These are phyloP conservation scores for Colletotrichum simmondsii DNA, from an alignment of 2,329 filamentous ascomycete genomes.

Conservation along the genomic window DNA sequence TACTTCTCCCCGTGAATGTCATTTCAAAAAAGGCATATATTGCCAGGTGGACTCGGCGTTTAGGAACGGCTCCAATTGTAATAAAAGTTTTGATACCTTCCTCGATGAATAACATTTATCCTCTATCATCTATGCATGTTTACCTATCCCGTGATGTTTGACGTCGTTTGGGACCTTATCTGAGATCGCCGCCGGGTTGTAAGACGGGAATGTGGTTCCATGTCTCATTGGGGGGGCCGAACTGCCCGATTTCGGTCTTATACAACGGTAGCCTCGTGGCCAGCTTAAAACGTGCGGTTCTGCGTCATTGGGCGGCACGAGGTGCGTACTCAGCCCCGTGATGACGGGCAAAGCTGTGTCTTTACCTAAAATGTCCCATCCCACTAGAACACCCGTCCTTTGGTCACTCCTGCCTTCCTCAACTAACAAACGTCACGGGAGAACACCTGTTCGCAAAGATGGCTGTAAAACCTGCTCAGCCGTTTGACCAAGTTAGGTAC, in stretches of 20 bases:
- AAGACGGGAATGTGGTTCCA: not conserved
- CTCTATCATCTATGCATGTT: not conserved
- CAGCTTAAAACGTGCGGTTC: constrained; percentile 17
- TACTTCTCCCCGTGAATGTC: constrained; percentile 29
- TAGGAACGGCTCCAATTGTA: constrained; percentile 20
- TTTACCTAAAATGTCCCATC: not conserved
- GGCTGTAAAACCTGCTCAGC: constrained; percentile 8
- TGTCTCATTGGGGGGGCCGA: not conserved
- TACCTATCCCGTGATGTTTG: not conserved
- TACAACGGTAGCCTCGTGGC: constrained; percentile 52
- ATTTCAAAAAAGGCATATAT: constrained; percentile 22
- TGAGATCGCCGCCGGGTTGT: not conserved
- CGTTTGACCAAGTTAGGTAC: not conserved
- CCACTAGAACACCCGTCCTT: constrained; percentile 2
- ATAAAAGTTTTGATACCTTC: constrained; percentile 31
- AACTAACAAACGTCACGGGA: constrained; percentile 21
- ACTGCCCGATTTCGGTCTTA: constrained; percentile 25
- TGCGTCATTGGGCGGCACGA: constrained; percentile 32
- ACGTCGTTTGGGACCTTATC: not conserved
- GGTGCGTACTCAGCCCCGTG: constrained; percentile 22
- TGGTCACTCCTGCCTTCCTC: constrained; percentile 7
- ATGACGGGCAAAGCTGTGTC: constrained; percentile 5
- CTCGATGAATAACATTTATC: not conserved
- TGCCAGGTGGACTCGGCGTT: constrained; percentile 30
- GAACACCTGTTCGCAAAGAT: constrained; percentile 9